Evolutionary conservation across 2,329 filamentous ascomycete species (phyloP), one percentile per base, ranked within the genome.

Genomic region (Ceratocystis diversiconidia): DNA sequence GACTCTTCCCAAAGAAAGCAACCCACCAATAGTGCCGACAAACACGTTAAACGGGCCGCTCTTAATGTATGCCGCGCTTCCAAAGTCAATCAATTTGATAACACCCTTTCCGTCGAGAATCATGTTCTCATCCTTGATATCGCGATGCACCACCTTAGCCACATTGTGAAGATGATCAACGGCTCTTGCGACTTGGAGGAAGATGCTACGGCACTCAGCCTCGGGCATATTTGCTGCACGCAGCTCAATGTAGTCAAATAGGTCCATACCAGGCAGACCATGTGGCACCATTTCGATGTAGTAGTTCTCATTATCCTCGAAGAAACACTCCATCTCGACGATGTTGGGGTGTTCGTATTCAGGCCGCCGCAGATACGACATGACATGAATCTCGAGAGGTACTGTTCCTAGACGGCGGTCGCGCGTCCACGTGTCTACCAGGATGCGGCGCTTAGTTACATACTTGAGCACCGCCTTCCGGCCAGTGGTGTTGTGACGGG

Each of bases 51-150:
- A 99, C 59, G 94, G 94, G 15, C 94, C 94, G 74, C 88, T 96
- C 78, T 95, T 96, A 79, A 97, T 95, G 74, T 99, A 99, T 68
- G 94, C 92, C 67, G 94, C 94, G 73, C 92, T 96, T 68, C 94
- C 94, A 76, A 99, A 99, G 75, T 99, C 94, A 70, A 97, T 97
- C 72, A 99, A 80, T 77, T 96, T 97, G 76, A 99, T 95, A 70
- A 88, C 87, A 30, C 92, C 92, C 73, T 97, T 92, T 44, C 94
- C 92, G 72, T 99, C 94, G 17, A 99, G 79, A 65, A 99, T 89
- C 36, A 99, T 90, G 71, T 99, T 99, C 76, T 99, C 94, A 72
- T 99, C 94, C 75, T 99, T 99, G 81, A 99, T 97, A 72, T 99
- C 94, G 44, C 94, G 87, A 75, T 99, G 94, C 10, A 99, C 94